phyloP scores from a whole-genome alignment of 2,329 filamentous ascomycete species.

The Ophiostoma sp. region DNA sequence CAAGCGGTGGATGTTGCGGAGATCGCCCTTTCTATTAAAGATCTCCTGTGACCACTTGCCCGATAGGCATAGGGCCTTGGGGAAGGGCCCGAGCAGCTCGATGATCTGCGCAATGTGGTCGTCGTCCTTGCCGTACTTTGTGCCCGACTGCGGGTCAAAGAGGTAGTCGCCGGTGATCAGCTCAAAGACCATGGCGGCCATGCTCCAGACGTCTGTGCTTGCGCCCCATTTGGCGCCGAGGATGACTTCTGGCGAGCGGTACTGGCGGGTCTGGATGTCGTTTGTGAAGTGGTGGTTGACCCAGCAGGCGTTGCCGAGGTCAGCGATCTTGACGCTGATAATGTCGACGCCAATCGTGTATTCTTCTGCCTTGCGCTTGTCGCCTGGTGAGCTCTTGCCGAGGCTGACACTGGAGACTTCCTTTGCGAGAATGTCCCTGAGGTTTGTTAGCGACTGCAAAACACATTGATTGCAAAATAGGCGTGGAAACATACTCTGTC shows the following conservation, averaged over 20 bases:
- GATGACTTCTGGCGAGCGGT: conserved; percentile 94
- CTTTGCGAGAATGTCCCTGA: conserved; percentile 78
- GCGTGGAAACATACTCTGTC: conserved; percentile 61
- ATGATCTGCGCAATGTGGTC: conserved; percentile 99
- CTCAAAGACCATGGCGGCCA: conserved; percentile 97
- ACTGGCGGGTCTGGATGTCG: conserved; percentile 96
- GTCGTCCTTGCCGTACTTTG: conserved; percentile 98
- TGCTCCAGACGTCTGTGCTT: conserved; percentile 99
- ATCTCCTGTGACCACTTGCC: conserved; percentile 99
- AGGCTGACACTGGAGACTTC: conserved; percentile 94
- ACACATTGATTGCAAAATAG: neutral
- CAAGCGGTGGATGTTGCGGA: conserved; percentile 93
- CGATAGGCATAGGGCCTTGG: conserved; percentile 82
- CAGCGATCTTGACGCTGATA: conserved; percentile 98
- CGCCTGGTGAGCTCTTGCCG: conserved; percentile 60
- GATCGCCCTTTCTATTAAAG: conserved; percentile 94
- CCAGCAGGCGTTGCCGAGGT: conserved; percentile 98
- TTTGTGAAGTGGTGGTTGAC: conserved; percentile 98
- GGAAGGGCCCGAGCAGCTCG: conserved; percentile 88
- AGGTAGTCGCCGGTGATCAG: conserved; percentile 97
- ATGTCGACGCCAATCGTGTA: conserved; percentile 59
- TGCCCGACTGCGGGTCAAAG: conserved; percentile 96
- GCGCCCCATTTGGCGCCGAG: conserved; percentile 96
- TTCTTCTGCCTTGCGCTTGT: conserved; percentile 56
- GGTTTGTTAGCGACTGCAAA: neutral